A percentile compares a stretch with the other conserved stretches of the same genome.
phyloP scores from a whole-genome alignment of 225 moss, liverwort and hornwort species.

The Ulota crispa region DNA sequence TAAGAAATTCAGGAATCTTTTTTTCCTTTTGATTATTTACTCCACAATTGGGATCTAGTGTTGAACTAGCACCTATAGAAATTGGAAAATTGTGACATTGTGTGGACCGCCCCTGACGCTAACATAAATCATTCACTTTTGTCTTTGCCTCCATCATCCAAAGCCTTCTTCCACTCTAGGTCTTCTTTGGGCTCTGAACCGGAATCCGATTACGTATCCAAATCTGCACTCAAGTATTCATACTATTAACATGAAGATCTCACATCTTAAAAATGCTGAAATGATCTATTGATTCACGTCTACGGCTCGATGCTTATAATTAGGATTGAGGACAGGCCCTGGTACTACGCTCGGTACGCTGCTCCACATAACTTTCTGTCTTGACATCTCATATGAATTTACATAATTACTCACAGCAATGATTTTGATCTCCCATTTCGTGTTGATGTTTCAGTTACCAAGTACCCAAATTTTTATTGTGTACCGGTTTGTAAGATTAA shows the following conservation, averaged over 20 bases:
- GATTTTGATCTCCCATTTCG: not conserved
- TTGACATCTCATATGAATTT: not conserved
- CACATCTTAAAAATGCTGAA: not conserved
- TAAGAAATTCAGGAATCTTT: no score
- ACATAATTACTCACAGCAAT: no score
- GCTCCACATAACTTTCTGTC: not conserved
- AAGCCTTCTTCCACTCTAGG: not conserved
- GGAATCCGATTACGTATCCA: not conserved
- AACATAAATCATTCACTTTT: constrained; percentile 1
- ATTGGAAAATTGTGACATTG: no score
- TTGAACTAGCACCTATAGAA: no score
- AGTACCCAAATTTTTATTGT: no score
- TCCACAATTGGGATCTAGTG: no score
- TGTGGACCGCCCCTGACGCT: no score
- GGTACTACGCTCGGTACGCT: no score
- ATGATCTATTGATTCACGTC: not conserved
- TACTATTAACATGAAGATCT: not conserved
- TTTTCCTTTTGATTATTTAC: no score
- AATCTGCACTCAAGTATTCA: constrained; percentile 18
- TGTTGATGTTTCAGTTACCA: no score
- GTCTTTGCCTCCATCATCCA: not conserved
- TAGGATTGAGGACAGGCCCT: not conserved
- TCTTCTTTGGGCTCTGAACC: not conserved
- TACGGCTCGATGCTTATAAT: not conserved
- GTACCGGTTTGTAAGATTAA: not conserved